Base-by-base conservation (phyloP, 2,329 filamentous ascomycete species). In the Diaporthe batatas region DNA sequence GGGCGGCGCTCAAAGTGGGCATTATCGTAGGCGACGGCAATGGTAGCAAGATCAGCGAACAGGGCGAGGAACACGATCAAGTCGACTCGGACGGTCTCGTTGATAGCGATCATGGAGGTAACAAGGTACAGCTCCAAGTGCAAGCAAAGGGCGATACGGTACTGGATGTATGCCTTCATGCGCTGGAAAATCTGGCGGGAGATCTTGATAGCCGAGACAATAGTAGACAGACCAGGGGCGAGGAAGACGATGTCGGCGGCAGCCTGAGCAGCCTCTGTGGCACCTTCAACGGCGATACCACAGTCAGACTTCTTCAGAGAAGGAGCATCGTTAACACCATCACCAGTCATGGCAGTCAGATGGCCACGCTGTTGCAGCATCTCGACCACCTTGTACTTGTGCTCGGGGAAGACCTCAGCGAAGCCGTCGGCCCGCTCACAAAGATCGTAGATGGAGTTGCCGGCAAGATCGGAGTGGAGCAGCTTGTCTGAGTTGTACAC, bases 401-500 rank as follows among this genome's bases (percentile, higher is more conserved):
- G 91, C 84, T 93, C 91, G 74, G 91, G 91, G 85, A 92, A 93
- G 73, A 93, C 91, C 82, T 93, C 91, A 75, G 91, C 91, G 82
- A 93, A 93, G 83, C 91, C 91, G 79, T 93, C 91, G 74, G 91
- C 91, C 77, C 91, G 90, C 85, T 94, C 92, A 74, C 93, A 91
- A 34, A 94, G 89, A 80, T 94, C 92, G 84, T 94, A 91, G 84
- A 93, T 91, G 74, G 91, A 91, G 75, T 91, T 90, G 77, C 92
- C 92, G 73, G 90, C 88, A 72, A 94, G 88, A 86, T 92, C 92
- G 83, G 91, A 91, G 84, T 93, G 90, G 78, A 94, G 93, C 76
- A 94, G 88, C 84, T 91, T 91, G 80, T 92, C 90, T 72, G 92
- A 94, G 86, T 94, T 93, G 87, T 94, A 94, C 77, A 94, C 92